phyloP scores from a whole-genome alignment of 1,284 basidiomycete genomes.

The Cryptococcus wingfieldii region DNA sequence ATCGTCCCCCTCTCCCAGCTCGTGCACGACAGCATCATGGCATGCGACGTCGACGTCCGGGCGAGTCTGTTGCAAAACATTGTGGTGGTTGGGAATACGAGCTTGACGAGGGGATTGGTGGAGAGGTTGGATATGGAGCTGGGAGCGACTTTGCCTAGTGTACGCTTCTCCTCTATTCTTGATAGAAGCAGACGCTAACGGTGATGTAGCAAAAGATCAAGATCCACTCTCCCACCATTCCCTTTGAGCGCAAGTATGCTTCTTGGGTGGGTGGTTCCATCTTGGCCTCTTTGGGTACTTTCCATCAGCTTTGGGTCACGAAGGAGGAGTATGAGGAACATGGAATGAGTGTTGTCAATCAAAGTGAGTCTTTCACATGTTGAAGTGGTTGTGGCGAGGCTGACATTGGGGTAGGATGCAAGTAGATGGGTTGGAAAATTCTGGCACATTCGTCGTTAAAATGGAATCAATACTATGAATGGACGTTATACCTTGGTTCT shows the following conservation, averaged over 20 bases:
- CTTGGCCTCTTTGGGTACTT: conserved; percentile 85
- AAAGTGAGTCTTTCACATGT: conserved; percentile 30
- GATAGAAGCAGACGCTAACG: not conserved
- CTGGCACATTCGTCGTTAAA: not conserved
- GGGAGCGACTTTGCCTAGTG: conserved; percentile 69
- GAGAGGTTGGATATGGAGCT: conserved; percentile 83
- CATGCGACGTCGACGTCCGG: conserved; percentile 87
- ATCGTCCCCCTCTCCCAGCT: conserved; percentile 64
- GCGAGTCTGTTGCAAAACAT: conserved; percentile 87
- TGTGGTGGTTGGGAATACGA: conserved; percentile 89
- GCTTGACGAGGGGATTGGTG: conserved; percentile 75
- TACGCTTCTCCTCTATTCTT: conserved; percentile 49
- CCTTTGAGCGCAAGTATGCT: conserved; percentile 78
- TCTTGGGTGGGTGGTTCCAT: conserved; percentile 93
- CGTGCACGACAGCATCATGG: conserved; percentile 71
- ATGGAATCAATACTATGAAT: not conserved
- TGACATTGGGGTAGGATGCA: not conserved
- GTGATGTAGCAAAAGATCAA: conserved; percentile 56
- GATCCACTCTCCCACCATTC: conserved; percentile 84
- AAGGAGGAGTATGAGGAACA: conserved; percentile 79
- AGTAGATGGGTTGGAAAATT: not conserved
- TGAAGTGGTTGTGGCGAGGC: not conserved
- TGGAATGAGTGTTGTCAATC: conserved; percentile 47
- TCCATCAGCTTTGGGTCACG: conserved; percentile 94
- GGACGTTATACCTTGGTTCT: not conserved